A percentile compares a stretch with the other conserved stretches of the same genome.
phyloP scores from a whole-genome alignment of 805 yeast species.

The Candida rishiriensis region DNA sequence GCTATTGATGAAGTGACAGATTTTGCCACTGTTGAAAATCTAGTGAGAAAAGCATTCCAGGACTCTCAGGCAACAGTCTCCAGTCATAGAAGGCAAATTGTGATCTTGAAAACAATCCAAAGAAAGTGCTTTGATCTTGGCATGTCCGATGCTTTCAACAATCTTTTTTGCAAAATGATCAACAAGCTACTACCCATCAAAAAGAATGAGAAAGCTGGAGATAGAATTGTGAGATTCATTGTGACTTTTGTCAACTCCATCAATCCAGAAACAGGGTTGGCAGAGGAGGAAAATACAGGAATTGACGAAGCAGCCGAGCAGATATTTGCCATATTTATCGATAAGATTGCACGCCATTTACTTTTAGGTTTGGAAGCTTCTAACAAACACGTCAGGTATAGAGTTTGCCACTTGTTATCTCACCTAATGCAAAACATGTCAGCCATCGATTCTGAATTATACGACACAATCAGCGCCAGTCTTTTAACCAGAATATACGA shows the following conservation, averaged over 20 bases:
- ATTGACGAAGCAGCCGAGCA: slow-evolving; percentile 29
- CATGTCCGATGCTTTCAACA: slow-evolving; percentile 54
- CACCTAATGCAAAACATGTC: slow-evolving; percentile 66
- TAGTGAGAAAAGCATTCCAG: slow-evolving; percentile 68
- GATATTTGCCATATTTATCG: slow-evolving; percentile 50
- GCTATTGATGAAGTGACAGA: slow-evolving; percentile 9
- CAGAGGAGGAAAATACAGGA: slow-evolving; percentile 25
- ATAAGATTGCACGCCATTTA: slow-evolving; percentile 58
- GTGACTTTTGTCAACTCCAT: slow-evolving; percentile 55
- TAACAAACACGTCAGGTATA: slow-evolving; percentile 70
- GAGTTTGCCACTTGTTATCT: slow-evolving; percentile 74
- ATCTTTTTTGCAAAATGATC: slow-evolving; percentile 54
- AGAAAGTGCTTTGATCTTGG: slow-evolving; percentile 48
- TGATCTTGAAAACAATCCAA: slow-evolving; percentile 57
- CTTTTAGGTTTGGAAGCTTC: slow-evolving; percentile 75
- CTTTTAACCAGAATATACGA: slow-evolving; percentile 64
- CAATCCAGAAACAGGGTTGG: slow-evolving; percentile 32
- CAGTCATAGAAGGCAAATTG: slow-evolving; percentile 71
- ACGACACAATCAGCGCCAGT: slow-evolving; percentile 55
- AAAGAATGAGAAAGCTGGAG: slow-evolving; percentile 67
- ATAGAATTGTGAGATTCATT: slow-evolving; percentile 65
- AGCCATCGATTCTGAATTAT: slow-evolving; percentile 70
- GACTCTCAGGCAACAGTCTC: slow-evolving; percentile 72
- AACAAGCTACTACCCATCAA: slow-evolving; percentile 65
- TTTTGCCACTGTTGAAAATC: slow-evolving; percentile 35